Percentiles rank a stretch among this genome's conserved stretches.
These are phyloP conservation scores for Aureobasidium zeae DNA, from an alignment of 2,329 filamentous ascomycete genomes.

Conservation along the genomic window DNA sequence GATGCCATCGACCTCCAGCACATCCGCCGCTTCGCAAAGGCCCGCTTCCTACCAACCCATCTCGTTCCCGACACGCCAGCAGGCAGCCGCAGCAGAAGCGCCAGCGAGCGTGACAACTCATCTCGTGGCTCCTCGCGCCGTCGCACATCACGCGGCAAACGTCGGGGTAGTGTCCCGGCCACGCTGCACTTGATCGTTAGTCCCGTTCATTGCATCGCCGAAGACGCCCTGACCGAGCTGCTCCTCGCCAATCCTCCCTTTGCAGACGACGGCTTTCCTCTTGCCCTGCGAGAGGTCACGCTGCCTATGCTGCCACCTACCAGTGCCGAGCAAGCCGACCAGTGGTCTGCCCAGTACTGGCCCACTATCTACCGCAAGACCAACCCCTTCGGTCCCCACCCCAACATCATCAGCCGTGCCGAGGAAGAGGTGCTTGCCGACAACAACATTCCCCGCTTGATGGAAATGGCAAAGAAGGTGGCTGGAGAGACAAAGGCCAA, in stretches of 20 bases:
- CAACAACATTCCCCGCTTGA: slow-evolving; percentile 46
- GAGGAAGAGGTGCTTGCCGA: slow-evolving; percentile 54
- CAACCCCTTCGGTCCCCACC: slow-evolving; percentile 77
- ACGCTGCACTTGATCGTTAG: slow-evolving; percentile 45
- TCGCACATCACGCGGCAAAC: slow-evolving; percentile 16
- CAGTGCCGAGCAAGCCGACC: slow-evolving; percentile 62
- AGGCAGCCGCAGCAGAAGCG: slow-evolving; percentile 14
- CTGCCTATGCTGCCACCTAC: slow-evolving; percentile 67
- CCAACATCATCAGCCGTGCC: slow-evolving; percentile 60
- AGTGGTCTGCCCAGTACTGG: slow-evolving; percentile 72
- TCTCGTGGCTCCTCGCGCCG: slow-evolving; percentile 16
- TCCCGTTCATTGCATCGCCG: slow-evolving; percentile 42
- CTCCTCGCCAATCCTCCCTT: slow-evolving; percentile 33
- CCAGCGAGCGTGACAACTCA: slow-evolving; percentile 13
- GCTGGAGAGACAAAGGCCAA: slow-evolving; percentile 49
- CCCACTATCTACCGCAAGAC: slow-evolving; percentile 79
- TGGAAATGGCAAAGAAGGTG: slow-evolving; percentile 58
- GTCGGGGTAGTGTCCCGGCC: slow-evolving; percentile 20
- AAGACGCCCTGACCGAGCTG: slow-evolving; percentile 43
- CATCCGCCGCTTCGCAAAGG: slow-evolving; percentile 66
- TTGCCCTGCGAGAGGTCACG: slow-evolving; percentile 53
- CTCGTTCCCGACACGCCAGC: slow-evolving; percentile 6
- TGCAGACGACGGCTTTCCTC: slow-evolving; percentile 29
- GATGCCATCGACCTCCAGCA: slow-evolving; percentile 43
- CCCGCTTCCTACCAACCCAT: slow-evolving; percentile 28